These are phyloP conservation scores for Persicaria tinctoria DNA, from an alignment of 148 eudicot genomes.

Conservation along the genomic window DNA sequence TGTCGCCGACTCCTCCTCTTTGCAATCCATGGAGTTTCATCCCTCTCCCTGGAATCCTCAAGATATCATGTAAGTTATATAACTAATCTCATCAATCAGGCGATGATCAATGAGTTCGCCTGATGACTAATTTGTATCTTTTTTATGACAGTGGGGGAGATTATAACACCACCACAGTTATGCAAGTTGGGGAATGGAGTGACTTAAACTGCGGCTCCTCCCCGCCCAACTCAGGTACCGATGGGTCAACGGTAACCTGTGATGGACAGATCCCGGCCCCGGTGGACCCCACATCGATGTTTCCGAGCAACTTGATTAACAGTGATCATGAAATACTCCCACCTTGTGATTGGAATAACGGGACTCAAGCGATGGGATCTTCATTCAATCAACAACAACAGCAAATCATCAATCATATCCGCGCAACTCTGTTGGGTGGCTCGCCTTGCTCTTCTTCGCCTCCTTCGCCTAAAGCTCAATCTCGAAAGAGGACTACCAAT, in stretches of 20 bases:
- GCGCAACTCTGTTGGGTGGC: neutral
- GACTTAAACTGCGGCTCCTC: neutral
- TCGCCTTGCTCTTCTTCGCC: constrained; percentile 5
- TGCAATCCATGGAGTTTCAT: neutral
- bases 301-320: neutral
- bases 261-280: neutral
- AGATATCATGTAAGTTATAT: neutral
- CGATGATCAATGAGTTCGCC: neutral
- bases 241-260: constrained; percentile 2
- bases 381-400: constrained; percentile 6
- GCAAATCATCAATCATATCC: neutral
- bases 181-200: constrained; percentile 3
- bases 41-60: neutral
- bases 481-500: neutral
- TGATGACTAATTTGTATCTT: too few species aligned
- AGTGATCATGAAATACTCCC: neutral
- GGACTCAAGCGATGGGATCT: neutral
- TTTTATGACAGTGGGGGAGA: neutral
- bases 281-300: neutral
- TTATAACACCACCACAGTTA: neutral
- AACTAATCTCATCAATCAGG: neutral
- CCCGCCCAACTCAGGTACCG: neutral
- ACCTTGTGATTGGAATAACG: neutral
- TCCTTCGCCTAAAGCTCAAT: constrained; percentile 5
- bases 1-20: neutral